phyloP scores from a whole-genome alignment of 768 basidiomycete genomes.

The Calvatia gigantea region DNA sequence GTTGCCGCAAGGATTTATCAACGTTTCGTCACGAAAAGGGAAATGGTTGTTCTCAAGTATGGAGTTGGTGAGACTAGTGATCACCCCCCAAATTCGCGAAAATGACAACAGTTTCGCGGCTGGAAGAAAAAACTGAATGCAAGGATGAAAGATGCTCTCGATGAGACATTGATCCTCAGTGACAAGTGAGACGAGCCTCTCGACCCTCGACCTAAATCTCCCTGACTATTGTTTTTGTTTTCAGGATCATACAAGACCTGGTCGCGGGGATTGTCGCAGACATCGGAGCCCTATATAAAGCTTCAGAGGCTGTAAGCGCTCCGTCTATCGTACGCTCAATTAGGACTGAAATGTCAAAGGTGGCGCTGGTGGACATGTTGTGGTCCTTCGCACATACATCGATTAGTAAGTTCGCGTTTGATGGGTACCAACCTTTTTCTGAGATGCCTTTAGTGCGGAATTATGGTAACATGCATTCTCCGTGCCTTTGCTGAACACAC shows the following conservation, averaged over 20 bases:
- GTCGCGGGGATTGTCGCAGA: slow-evolving; percentile 65
- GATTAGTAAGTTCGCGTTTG: slow-evolving; percentile 53
- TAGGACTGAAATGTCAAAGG: slow-evolving; percentile 33
- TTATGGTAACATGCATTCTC: slow-evolving; percentile 31
- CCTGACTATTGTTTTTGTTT: not conserved
- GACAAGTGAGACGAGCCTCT: slow-evolving; percentile 49
- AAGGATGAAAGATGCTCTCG: slow-evolving; percentile 86
- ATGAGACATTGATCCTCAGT: slow-evolving; percentile 85
- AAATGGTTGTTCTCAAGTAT: slow-evolving; percentile 76
- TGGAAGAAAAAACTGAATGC: slow-evolving; percentile 82
- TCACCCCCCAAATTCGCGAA: not conserved
- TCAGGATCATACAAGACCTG: slow-evolving; percentile 77
- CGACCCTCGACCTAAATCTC: not conserved
- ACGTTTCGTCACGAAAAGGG: slow-evolving; percentile 61
- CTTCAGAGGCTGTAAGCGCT: slow-evolving; percentile 74
- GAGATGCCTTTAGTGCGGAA: slow-evolving; percentile 42
- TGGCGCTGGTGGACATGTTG: slow-evolving; percentile 87
- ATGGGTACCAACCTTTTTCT: not conserved
- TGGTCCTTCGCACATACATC: slow-evolving; percentile 85
- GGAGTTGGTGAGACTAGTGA: slow-evolving; percentile 70
- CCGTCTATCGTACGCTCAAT: not conserved
- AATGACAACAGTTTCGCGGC: not conserved
- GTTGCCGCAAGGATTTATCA: slow-evolving; percentile 70
- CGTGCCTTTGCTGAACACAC: not conserved
- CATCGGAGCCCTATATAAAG: slow-evolving; percentile 82